phyloP scores from a whole-genome alignment of 805 yeast genomes.

The Candida schatavii region DNA sequence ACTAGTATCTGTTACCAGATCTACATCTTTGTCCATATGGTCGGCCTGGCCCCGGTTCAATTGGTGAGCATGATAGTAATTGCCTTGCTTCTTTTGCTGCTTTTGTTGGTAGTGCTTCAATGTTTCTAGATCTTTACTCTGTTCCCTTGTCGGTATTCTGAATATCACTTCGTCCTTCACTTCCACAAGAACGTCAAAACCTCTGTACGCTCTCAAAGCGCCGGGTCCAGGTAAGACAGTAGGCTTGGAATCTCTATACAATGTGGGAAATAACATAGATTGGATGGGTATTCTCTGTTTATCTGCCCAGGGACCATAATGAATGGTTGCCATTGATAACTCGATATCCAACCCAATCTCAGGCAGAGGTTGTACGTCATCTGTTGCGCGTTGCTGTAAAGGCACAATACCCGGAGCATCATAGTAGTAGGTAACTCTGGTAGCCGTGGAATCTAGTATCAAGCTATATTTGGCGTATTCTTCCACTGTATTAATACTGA shows the following conservation, averaged over 20 bases:
- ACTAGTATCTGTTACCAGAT: neutral
- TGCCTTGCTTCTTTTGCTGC: neutral
- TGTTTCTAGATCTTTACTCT: constrained; percentile 60
- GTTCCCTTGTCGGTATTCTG: constrained; percentile 81
- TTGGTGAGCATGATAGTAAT: constrained; percentile 6
- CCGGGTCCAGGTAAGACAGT: constrained; percentile 43
- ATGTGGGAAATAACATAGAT: constrained; percentile 62
- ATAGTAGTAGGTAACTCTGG: constrained; percentile 58
- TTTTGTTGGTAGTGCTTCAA: constrained; percentile 10
- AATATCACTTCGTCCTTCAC: constrained; percentile 65
- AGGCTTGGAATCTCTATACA: constrained; percentile 53
- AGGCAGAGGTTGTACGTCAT: constrained; percentile 15
- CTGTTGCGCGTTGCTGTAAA: neutral
- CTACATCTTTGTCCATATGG: neutral
- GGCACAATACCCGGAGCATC: constrained; percentile 63
- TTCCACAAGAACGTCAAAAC: constrained; percentile 52
- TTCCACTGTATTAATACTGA: constrained; percentile 29
- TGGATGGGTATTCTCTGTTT: constrained; percentile 71
- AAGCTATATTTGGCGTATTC: constrained; percentile 85
- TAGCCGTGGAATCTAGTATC: constrained; percentile 57
- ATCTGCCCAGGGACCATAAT: constrained; percentile 96
- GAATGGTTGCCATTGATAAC: constrained; percentile 59
- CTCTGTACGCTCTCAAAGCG: constrained; percentile 50
- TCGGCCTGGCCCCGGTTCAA: constrained; percentile 8
- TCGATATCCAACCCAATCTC: constrained; percentile 56